Evolutionary conservation across 371 early-diverging fungal species (phyloP).

Genomic region (Fennellomyces sp.): DNA sequence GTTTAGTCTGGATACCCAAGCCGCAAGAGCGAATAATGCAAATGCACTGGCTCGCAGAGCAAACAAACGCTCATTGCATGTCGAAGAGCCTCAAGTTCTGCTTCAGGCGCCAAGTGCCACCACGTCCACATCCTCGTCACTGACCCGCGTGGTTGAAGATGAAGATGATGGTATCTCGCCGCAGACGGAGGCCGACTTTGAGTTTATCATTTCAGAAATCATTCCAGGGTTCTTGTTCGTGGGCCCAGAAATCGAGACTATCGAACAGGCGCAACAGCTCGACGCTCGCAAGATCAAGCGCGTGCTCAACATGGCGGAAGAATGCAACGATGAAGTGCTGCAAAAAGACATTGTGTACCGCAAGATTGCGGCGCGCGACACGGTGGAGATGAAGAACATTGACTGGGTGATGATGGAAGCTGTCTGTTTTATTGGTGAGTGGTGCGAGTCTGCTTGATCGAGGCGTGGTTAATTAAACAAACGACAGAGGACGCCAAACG

Average conservation of each 20-base stretch:
- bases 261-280: conserved; percentile 52
- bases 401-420: conserved; percentile 60
- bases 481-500: conserved; percentile 43
- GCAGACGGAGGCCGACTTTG: conserved; percentile 46
- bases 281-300: conserved; percentile 49
- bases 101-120: conserved; percentile 11
- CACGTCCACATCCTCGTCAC: conserved; percentile 4
- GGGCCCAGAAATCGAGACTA: conserved; percentile 62
- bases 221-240: conserved; percentile 62
- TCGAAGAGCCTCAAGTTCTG: neutral
- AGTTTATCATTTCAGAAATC: conserved; percentile 61
- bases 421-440: conserved; percentile 64
- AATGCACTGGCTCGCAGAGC: conserved; percentile 51
- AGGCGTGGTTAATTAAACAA: neutral
- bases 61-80: conserved; percentile 14
- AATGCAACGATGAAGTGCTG: conserved; percentile 56
- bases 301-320: conserved; percentile 67
- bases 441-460: too few relatives aligned
- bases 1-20: conserved; percentile 54
- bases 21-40: conserved; percentile 50
- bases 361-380: conserved; percentile 63
- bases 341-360: conserved; percentile 39
- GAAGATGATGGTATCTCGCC: conserved; percentile 36
- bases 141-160: conserved; percentile 38
- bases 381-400: conserved; percentile 66